Conservation (phyloP, 1,284 basidiomycete species). For the Agroathelia rolfsii region DNA sequence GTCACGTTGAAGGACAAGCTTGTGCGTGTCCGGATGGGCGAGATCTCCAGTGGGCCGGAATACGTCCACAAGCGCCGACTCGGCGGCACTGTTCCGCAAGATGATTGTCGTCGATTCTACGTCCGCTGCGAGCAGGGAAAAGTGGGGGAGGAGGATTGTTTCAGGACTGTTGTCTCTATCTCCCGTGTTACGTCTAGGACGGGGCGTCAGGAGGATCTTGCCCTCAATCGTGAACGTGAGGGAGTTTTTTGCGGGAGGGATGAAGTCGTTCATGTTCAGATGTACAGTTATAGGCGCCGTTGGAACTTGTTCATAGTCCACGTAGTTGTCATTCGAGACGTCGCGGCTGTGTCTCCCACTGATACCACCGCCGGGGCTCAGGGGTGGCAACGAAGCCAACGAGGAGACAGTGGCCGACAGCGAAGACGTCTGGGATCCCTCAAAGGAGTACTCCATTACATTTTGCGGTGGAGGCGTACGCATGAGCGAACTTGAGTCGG, state of each 20-base stretch:
- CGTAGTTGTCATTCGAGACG: slow-evolving; percentile 5
- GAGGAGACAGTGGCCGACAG: slow-evolving; percentile 45
- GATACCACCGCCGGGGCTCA: slow-evolving; percentile 25
- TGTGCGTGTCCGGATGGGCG: slow-evolving; percentile 41
- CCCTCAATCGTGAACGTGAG: slow-evolving; percentile 61
- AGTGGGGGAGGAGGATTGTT: slow-evolving; percentile 52
- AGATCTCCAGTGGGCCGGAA: slow-evolving; percentile 48
- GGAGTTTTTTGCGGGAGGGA: slow-evolving; percentile 49
- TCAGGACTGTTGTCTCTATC: slow-evolving; percentile 30
- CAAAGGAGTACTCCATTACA: slow-evolving; percentile 64
- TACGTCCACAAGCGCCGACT: slow-evolving; percentile 40
- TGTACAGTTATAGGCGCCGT: slow-evolving; percentile 58
- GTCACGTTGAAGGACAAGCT: slow-evolving; percentile 49
- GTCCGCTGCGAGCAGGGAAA: slow-evolving; percentile 56
- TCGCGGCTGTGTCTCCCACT: not conserved
- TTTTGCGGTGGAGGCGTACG: slow-evolving; percentile 57
- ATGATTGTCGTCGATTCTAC: slow-evolving; percentile 43
- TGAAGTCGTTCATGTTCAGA: slow-evolving; percentile 67
- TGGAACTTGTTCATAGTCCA: slow-evolving; percentile 26
- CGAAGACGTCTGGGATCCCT: slow-evolving; percentile 42
- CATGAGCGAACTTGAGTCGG: slow-evolving; percentile 31
- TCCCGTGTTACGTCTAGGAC: slow-evolving; percentile 19
- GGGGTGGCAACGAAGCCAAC: slow-evolving; percentile 40
- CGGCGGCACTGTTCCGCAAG: slow-evolving; percentile 47
- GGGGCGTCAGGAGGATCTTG: slow-evolving; percentile 48